Conservation (phyloP, 148 eudicot genomes). For the Limonium bicolor region DNA sequence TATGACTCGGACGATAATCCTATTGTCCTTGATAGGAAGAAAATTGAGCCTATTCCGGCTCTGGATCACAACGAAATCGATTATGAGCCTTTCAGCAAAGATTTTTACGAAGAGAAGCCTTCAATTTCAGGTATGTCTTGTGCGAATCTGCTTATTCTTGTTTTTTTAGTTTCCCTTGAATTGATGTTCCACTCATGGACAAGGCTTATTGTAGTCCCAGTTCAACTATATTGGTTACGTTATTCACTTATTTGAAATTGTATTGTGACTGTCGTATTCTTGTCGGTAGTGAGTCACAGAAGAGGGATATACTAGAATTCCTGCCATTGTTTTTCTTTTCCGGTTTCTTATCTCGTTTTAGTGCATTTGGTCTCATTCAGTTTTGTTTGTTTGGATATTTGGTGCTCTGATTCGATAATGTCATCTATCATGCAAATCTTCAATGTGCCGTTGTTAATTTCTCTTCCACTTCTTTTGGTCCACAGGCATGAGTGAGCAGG, state of each 20-base stretch:
- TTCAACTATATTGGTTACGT: no score
- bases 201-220: no score
- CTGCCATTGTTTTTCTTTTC: no score
- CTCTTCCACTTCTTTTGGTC: not conserved
- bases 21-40: constrained; percentile 61
- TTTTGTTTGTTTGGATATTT: no score
- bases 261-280: no score
- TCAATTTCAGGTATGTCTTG: constrained; percentile 55
- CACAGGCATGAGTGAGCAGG: constrained; percentile 89
- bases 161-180: not conserved
- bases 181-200: no score
- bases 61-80: constrained; percentile 69
- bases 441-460: not conserved
- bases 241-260: no score
- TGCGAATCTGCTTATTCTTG: not conserved
- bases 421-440: not conserved
- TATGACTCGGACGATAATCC: constrained; percentile 98
- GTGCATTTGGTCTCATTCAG: no score
- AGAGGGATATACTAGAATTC: no score
- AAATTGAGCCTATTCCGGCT: constrained; percentile 81
- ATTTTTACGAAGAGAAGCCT: constrained; percentile 83
- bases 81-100: constrained; percentile 74
- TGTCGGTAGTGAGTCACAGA: no score
- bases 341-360: no score
- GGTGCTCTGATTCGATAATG: no score